Evolutionary conservation across 805 yeast genomes (phyloP).

Genomic region (Limtongozyma cylindracea): DNA sequence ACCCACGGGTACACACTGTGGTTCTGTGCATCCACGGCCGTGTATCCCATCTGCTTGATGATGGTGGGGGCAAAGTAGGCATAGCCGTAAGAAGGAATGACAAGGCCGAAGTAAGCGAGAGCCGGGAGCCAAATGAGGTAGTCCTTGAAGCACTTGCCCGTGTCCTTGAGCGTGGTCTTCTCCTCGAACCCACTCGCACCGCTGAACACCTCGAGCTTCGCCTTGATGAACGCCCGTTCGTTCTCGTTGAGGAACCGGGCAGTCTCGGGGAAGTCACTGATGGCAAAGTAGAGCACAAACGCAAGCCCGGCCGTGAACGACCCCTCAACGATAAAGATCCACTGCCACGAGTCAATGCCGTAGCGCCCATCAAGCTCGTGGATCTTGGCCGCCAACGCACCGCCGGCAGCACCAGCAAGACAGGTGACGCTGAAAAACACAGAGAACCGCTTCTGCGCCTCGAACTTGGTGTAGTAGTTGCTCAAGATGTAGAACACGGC

Average conservation of each 20-base stretch:
- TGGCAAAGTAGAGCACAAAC: constrained; percentile 4
- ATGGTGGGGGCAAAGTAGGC: constrained; percentile 54
- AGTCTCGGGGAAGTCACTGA: constrained; percentile 55
- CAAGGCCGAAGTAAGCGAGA: constrained; percentile 33
- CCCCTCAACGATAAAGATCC: constrained; percentile 4
- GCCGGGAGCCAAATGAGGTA: constrained; percentile 31
- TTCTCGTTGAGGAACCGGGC: constrained; percentile 21
- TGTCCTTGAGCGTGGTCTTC: constrained; percentile 18
- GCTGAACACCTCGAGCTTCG: constrained; percentile 28
- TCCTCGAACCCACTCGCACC: constrained; percentile 21
- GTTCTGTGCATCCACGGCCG: constrained; percentile 51
- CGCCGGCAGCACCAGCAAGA: constrained; percentile 60
- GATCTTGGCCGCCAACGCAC: constrained; percentile 44
- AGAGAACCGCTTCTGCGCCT: constrained; percentile 44
- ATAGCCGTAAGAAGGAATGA: constrained; percentile 54
- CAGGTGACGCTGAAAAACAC: constrained; percentile 49
- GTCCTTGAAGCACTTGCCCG: constrained; percentile 26
- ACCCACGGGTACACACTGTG: constrained; percentile 78
- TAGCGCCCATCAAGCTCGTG: constrained; percentile 19
- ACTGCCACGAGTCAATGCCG: constrained; percentile 3
- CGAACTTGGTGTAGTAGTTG: constrained; percentile 35
- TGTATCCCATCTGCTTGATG: constrained; percentile 31
- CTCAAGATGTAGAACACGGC: constrained; percentile 48
- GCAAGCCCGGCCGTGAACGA: constrained; percentile 1
- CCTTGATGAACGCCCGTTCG: constrained; percentile 28